Conservation (phyloP, 176 grass and related monocot genomes). For the Rhynchospora tenuis region DNA sequence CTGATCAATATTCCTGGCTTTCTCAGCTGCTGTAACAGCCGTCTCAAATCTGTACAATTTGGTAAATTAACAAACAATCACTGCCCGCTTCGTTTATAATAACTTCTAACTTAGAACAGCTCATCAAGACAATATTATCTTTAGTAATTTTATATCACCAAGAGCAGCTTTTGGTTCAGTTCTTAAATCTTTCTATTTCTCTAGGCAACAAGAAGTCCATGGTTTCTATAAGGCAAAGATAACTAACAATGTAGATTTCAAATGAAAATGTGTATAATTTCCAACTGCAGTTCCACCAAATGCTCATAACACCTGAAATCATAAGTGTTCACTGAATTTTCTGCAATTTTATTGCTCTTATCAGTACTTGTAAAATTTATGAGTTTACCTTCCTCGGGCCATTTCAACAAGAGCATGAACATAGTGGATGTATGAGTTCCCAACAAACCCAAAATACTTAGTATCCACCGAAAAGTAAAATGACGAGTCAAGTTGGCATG, state of each 20-base stretch:
- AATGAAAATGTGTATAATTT: not conserved
- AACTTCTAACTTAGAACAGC: not conserved
- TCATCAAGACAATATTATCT: not conserved
- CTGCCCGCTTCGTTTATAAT: not conserved
- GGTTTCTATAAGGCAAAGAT: not conserved
- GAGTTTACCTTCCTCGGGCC: constrained; percentile 73
- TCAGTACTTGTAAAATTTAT: not conserved
- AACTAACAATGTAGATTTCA: not conserved
- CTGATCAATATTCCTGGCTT: constrained; percentile 60
- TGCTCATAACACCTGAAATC: not conserved
- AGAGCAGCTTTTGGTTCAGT: not conserved
- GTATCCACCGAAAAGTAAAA: constrained; percentile 45
- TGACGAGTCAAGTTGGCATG: constrained; percentile 69
- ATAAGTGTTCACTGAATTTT: constrained; percentile 8
- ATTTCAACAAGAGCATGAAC: constrained; percentile 84
- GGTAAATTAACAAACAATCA: constrained; percentile 27
- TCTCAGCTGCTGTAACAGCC: constrained; percentile 68
- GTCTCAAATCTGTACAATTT: constrained; percentile 65
- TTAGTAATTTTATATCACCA: not conserved
- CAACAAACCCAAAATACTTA: constrained; percentile 71
- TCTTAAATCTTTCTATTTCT: not conserved
- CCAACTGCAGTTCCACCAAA: not conserved
- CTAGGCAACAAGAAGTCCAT: not conserved
- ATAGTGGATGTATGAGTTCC: constrained; percentile 64
- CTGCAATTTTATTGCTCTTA: not conserved